Conservation (phyloP, 441 rosid species). For the Breynia disticha region DNA sequence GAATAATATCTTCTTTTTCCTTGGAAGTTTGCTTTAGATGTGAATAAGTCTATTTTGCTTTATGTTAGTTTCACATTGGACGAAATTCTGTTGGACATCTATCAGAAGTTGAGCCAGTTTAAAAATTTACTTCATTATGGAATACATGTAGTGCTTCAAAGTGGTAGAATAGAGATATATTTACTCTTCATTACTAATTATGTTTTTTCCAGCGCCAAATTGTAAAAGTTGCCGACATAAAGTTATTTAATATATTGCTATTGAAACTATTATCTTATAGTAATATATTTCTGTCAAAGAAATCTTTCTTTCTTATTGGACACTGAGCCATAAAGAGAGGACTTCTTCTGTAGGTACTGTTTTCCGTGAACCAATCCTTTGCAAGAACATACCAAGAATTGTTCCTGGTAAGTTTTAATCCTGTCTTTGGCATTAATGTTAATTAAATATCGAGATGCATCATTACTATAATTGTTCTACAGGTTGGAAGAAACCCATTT, state of each 20-base stretch:
- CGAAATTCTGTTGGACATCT: background rate
- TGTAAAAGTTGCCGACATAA: no score
- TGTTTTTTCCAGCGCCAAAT: no score
- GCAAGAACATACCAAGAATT: conserved; percentile 73
- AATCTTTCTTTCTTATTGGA: conserved; percentile 10
- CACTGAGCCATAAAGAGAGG: no score
- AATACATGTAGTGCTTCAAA: no score
- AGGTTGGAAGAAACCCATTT: conserved; percentile 96
- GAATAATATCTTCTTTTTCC: background rate
- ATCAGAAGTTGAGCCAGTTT: background rate
- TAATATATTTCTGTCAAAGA: no score
- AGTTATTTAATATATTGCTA: background rate
- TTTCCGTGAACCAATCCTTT: conserved; percentile 91
- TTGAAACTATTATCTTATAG: conserved; percentile 2
- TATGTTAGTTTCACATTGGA: background rate
- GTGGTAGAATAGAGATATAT: no score
- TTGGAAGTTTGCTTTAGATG: background rate
- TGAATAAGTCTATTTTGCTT: background rate
- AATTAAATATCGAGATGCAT: conserved; percentile 9
- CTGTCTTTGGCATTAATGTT: background rate
- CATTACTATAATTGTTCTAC: conserved; percentile 16
- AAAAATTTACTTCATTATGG: no score
- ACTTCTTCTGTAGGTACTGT: conserved; percentile 59
- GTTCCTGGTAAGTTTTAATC: conserved; percentile 55
- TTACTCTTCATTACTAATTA: no score